Evolutionary conservation across 2,329 filamentous ascomycete genomes (phyloP).

Genomic region (Cordyceps cateniannulata): DNA sequence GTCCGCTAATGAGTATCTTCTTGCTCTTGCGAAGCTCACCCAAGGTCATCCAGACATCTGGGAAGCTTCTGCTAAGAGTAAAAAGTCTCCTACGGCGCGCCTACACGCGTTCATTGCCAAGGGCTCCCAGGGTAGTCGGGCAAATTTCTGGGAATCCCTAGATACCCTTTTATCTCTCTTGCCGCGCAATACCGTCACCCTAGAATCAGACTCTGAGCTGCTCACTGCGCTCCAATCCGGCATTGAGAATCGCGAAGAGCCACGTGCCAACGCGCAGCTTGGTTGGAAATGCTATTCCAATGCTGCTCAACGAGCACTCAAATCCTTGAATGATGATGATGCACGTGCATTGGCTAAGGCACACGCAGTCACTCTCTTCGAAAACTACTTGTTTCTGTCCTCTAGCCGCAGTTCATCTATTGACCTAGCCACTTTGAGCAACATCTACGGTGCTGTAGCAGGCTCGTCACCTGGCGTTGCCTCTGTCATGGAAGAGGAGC

Average conservation of each 20-base stretch:
- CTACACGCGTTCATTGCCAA: conserved; percentile 70
- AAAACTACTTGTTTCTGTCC: conserved; percentile 45
- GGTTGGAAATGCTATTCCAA: conserved; percentile 75
- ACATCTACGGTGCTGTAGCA: conserved; percentile 40
- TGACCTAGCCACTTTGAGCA: conserved; percentile 34
- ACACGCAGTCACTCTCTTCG: conserved; percentile 47
- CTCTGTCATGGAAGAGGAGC: conserved; percentile 49
- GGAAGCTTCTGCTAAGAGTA: conserved; percentile 49
- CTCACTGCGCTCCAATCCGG: conserved; percentile 64
- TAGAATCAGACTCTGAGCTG: conserved; percentile 52
- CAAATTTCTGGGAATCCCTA: conserved; percentile 67
- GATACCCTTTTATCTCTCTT: conserved; percentile 56
- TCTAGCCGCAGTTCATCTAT: conserved; percentile 31
- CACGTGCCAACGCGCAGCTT: conserved; percentile 55
- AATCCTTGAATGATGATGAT: conserved; percentile 39
- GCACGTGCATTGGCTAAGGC: conserved; percentile 38
- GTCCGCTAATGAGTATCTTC: conserved; percentile 66
- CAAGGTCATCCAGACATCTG: conserved; percentile 61
- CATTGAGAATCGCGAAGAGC: conserved; percentile 68
- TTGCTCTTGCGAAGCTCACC: conserved; percentile 62
- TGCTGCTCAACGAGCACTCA: conserved; percentile 48
- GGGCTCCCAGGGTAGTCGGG: conserved; percentile 72
- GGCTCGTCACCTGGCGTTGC: conserved; percentile 36
- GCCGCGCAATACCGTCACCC: conserved; percentile 35
- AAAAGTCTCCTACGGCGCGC: conserved; percentile 47